A percentile compares a stretch with the other conserved stretches of the same genome.
Evolutionary conservation across 2,329 filamentous ascomycete genomes (phyloP).

Genomic region (Cladorrhinum sp.): DNA sequence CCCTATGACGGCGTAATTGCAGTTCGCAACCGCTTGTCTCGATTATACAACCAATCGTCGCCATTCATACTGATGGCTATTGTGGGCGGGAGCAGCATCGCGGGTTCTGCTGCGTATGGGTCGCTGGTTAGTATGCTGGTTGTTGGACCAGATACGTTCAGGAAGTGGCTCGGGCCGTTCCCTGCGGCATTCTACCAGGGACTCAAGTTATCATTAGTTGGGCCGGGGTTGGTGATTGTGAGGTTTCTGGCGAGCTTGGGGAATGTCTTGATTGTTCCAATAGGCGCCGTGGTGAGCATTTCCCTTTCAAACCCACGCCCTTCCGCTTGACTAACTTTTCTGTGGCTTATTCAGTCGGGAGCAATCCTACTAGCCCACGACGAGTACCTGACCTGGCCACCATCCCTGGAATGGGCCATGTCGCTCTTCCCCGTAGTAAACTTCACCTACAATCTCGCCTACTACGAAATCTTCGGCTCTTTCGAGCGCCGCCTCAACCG

Average conservation of each 20-base stretch:
- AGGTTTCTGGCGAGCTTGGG: slow-evolving; percentile 44
- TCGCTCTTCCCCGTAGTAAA: slow-evolving; percentile 46
- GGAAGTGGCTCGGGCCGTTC: slow-evolving; percentile 38
- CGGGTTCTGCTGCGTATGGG: slow-evolving; percentile 55
- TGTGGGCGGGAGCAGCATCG: slow-evolving; percentile 48
- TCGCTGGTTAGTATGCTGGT: slow-evolving; percentile 28
- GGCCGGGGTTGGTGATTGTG: slow-evolving; percentile 44
- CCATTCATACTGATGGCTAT: slow-evolving; percentile 66
- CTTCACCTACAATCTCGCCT: slow-evolving; percentile 42
- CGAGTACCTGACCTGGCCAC: slow-evolving; percentile 51
- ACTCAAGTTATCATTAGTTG: slow-evolving; percentile 41
- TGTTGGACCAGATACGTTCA: slow-evolving; percentile 45
- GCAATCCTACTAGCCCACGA: slow-evolving; percentile 45
- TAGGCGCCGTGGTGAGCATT: slow-evolving; percentile 40
- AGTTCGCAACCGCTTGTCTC: slow-evolving; percentile 57
- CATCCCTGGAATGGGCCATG: slow-evolving; percentile 50
- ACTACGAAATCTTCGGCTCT: slow-evolving; percentile 45
- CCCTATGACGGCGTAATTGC: slow-evolving; percentile 72
- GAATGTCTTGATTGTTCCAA: slow-evolving; percentile 42
- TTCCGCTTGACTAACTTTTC: not conserved
- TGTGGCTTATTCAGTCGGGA: slow-evolving; percentile 41
- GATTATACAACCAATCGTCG: slow-evolving; percentile 50
- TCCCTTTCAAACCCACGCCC: no score
- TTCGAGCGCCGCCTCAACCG: slow-evolving; percentile 50
- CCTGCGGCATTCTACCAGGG: not conserved